Conservation (phyloP, 2,329 filamentous ascomycete genomes). For the Cladophialophora chaetospira region DNA sequence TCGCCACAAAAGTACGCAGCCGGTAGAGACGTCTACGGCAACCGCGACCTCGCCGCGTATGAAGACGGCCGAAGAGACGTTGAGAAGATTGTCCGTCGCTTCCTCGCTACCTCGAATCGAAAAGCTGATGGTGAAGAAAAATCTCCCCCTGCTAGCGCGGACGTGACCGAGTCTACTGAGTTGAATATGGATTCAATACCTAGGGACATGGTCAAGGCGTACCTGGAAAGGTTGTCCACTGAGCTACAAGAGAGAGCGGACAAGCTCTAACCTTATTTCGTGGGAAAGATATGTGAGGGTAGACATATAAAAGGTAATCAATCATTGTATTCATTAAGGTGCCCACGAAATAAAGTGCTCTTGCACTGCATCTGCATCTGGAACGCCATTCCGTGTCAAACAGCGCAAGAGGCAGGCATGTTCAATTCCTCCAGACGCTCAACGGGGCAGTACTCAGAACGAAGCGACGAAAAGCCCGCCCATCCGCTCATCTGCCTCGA, state of each 20-base stretch:
- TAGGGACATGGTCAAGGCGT: conserved; percentile 69
- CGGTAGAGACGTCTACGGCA: conserved; percentile 84
- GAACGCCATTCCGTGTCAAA: too few relatives aligned
- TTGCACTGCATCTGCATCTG: too few relatives aligned
- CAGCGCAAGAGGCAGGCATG: too few relatives aligned
- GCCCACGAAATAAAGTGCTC: too few relatives aligned
- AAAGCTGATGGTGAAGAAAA: not conserved
- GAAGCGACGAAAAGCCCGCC: too few relatives aligned
- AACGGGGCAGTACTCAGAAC: too few relatives aligned
- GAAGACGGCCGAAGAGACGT: conserved; percentile 77
- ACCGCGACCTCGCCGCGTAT: conserved; percentile 80
- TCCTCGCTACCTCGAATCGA: conserved; percentile 4
- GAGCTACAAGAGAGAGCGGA: not conserved
- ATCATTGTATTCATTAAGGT: too few relatives aligned
- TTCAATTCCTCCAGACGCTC: too few relatives aligned
- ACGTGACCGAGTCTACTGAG: not conserved
- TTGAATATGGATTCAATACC: conserved; percentile 50
- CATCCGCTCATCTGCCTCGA: too few relatives aligned
- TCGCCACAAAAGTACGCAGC: conserved; percentile 64
- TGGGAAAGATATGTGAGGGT: too few relatives aligned
- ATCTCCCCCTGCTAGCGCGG: not conserved
- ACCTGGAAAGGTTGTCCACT: conserved; percentile 64
- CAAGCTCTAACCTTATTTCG: not conserved
- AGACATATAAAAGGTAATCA: too few relatives aligned
- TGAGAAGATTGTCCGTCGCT: conserved; percentile 57